Base-by-base conservation (phyloP, 768 basidiomycete species). In the Lentinula detonsa region DNA sequence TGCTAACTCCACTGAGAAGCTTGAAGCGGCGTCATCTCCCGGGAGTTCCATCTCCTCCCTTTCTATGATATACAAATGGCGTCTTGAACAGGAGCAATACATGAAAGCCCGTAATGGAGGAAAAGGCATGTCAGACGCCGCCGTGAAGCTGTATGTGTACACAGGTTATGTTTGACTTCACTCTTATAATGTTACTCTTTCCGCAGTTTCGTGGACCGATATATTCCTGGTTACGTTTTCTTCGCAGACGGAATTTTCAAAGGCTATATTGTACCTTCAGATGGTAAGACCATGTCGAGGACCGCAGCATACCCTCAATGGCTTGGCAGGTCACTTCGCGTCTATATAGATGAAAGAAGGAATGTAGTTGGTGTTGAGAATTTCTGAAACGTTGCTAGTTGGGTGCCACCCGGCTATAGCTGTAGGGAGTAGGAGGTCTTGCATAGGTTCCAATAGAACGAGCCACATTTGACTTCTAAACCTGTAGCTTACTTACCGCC, bases 181-280 rank as follows among this genome's bases (percentile, higher is more conserved):
- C 50, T 13, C 48, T n/a, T 57, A 21, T 33, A 42, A 50, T 63
- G 54, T 61, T 51, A 55, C 21, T 2, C 18, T 43, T 33, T 33
- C 57, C 5, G 39, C 68, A 93, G 90, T 39, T 96, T 96, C 69
- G 85, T 95, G 5, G 90, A 94, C 71, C 86, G 95, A 4, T 97
- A 97, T 72, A 94, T 98, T 65, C 95, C 95, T 1, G 92, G 90
- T 3, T 98, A 97, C 68, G 85, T 96, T 62, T 88, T 95, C 69
- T 98, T 91, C 68, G 85, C 81, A 3, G 83, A 84, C 21, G 84
- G 87, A 10, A 74, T 90, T 4, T 64, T 57, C 1, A 45, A 57
- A 50, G 67, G 66, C 2, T 68, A 66, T 61, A 60, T 46, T 5
- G 67, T 7, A 15, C 6, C 62, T 5, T 53, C 54, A 45, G 34